Conservation (phyloP, 2,329 filamentous ascomycete genomes). For the Teratosphaeria gauchensis region DNA sequence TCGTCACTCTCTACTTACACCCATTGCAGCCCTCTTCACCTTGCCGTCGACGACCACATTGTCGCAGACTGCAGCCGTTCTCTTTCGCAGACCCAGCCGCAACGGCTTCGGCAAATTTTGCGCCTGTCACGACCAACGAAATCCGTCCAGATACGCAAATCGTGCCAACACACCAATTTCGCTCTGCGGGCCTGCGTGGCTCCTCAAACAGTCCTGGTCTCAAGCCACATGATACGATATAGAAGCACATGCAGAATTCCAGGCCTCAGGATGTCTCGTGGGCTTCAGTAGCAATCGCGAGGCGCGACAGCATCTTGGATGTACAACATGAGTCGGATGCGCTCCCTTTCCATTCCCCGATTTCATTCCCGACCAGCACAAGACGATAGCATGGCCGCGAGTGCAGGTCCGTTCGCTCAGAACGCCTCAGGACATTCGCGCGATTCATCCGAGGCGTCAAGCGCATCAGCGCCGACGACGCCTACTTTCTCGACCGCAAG, state of each 20-base stretch:
- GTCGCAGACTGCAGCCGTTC: background rate
- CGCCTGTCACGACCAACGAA: background rate
- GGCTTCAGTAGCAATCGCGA: slow-evolving; percentile 8
- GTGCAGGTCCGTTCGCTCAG: slow-evolving; percentile 1
- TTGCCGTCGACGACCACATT: background rate
- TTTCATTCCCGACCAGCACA: slow-evolving; percentile 6
- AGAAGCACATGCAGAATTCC: slow-evolving; percentile 16
- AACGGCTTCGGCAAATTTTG: background rate
- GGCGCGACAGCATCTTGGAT: slow-evolving; percentile 1
- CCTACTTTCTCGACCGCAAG: slow-evolving; percentile 51
- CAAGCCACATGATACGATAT: slow-evolving; percentile 12
- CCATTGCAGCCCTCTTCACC: background rate
- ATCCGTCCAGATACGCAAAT: slow-evolving; percentile 3
- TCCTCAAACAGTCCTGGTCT: slow-evolving; percentile 10
- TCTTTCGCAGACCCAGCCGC: background rate
- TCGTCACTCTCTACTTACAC: background rate
- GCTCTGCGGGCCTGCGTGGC: slow-evolving; percentile 12
- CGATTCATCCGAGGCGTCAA: slow-evolving; percentile 40
- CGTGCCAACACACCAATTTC: slow-evolving; percentile 17
- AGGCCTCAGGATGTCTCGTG: slow-evolving; percentile 12
- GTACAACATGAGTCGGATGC: slow-evolving; percentile 21
- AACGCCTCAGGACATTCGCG: slow-evolving; percentile 23
- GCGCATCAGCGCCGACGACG: slow-evolving; percentile 59
- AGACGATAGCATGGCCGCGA: slow-evolving; percentile 12
- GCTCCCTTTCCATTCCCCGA: slow-evolving; percentile 19